Base-by-base conservation (phyloP, 495 filamentous ascomycete genomes). In the Annulohypoxylon bovei region DNA sequence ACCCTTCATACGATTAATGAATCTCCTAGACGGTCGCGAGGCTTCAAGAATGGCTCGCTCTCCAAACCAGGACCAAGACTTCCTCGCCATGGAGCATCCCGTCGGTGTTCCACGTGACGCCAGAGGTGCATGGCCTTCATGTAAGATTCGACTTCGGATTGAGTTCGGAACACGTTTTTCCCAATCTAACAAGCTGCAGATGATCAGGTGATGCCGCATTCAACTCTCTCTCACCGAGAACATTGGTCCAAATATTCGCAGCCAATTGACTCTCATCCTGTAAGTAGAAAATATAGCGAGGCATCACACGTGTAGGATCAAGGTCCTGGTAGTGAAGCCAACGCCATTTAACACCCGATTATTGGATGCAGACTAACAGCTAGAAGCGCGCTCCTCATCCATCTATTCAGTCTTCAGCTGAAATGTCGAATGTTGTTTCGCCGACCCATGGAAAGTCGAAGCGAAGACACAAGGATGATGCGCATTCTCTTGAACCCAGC, bases 111-210 rank as follows among this genome's bases (percentile, higher is more conserved):
- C 59, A 56, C 46, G 64, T 49, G 54, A 67, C 40, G 64, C 50
- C 27, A 56, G 35, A 12, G 46, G 16, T 42, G 35, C 59, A 25
- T 50, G 53, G 64, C 16, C 35, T 32, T 56, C 47, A 54, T 61
- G 64, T 68, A 68, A 40, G 69, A 49, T 46, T 50, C 28, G 44
- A 25, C 39, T 40, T 23, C 18, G 18, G 27, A 42, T 7, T 14
- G 25, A 27, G 27, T 6, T 55, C 8, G n/a, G n/a, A 22, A 23
- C 40, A 37, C 49, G 49, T 62, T 9, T 42, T 37, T 55, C 30
- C 46, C 18, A 57, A 65, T 53, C 64, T 68, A 59, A 72, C 54
- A 42, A 50, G 28, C 35, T 49, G 12, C 40, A 72, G 69, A 64
- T 56, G 64, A 50, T 39, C 25, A 28, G 27, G 27, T 22, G 37